Evolutionary conservation across 208 protist species (phyloP).

Genomic region (Leptomonas pyrrhocoris): DNA sequence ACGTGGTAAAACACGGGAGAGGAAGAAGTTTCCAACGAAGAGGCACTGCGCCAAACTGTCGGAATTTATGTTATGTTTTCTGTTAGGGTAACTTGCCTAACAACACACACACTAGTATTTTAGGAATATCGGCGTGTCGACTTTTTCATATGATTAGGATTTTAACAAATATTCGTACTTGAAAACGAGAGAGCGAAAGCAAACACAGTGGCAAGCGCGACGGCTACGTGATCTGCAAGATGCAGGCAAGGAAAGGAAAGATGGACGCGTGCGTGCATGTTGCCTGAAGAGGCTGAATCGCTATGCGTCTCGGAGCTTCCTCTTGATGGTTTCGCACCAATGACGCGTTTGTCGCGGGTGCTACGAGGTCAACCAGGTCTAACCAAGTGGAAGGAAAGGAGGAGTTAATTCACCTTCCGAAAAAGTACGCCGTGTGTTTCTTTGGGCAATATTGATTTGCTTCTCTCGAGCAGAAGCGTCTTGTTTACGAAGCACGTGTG

Average conservation of each 20-base stretch:
- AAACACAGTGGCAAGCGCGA: not conserved
- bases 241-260: not conserved
- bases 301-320: no score
- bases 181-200: not conserved
- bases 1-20: not conserved
- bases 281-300: no score
- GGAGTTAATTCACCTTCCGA: no score
- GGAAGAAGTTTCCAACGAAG: not conserved
- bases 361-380: no score
- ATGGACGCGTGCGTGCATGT: no score
- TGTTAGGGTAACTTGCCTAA: not conserved
- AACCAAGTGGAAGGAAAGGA: no score
- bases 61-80: constrained; percentile 1
- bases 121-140: constrained; percentile 24
- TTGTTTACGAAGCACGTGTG: not conserved
- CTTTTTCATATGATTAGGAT: constrained; percentile 26
- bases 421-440: no score
- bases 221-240: not conserved
- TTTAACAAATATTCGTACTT: constrained; percentile 8
- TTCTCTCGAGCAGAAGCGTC: no score
- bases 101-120: constrained; percentile 23
- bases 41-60: not conserved
- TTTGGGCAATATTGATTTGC: no score
- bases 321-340: no score
- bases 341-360: no score